phyloP scores from a whole-genome alignment of 345 rosid genomes.

The Conringia planisiliqua region DNA sequence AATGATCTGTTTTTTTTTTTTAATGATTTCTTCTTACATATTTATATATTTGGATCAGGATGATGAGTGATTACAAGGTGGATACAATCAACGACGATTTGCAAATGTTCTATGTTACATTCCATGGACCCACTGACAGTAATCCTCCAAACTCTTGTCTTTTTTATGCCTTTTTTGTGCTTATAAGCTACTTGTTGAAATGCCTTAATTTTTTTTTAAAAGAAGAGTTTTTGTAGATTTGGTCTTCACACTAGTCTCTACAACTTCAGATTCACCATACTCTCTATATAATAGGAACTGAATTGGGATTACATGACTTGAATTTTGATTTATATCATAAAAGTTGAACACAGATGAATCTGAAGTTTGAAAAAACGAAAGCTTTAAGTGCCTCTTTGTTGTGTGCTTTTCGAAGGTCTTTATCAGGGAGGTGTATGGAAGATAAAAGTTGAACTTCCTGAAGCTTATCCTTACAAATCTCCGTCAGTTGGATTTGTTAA shows the following conservation, averaged over 20 bases:
- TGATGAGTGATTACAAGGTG: constrained; percentile 77
- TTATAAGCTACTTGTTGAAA: constrained; percentile 25
- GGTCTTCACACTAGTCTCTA: constrained; percentile 8
- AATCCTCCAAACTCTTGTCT: constrained; percentile 20
- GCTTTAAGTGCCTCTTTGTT: background rate
- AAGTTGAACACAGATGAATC: background rate
- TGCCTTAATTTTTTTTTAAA: too few species aligned
- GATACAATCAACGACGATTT: constrained; percentile 64
- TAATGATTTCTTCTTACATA: background rate
- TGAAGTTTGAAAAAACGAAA: background rate
- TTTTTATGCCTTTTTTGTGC: background rate
- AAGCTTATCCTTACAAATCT: constrained; percentile 83
- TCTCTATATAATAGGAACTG: background rate
- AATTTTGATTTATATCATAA: too few species aligned
- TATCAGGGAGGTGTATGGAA: constrained; percentile 92
- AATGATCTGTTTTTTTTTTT: background rate
- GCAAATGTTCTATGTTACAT: constrained; percentile 57
- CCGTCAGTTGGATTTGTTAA: constrained; percentile 56
- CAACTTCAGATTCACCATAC: background rate
- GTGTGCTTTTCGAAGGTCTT: constrained; percentile 52
- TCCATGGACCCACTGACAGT: constrained; percentile 74
- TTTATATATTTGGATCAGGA: constrained; percentile 37
- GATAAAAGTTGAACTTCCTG: constrained; percentile 86
- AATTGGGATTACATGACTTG: background rate
- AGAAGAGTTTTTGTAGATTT: background rate